Evolutionary conservation across 2,329 filamentous ascomycete species (phyloP).

Genomic region (Dactylella cylindrospora): DNA sequence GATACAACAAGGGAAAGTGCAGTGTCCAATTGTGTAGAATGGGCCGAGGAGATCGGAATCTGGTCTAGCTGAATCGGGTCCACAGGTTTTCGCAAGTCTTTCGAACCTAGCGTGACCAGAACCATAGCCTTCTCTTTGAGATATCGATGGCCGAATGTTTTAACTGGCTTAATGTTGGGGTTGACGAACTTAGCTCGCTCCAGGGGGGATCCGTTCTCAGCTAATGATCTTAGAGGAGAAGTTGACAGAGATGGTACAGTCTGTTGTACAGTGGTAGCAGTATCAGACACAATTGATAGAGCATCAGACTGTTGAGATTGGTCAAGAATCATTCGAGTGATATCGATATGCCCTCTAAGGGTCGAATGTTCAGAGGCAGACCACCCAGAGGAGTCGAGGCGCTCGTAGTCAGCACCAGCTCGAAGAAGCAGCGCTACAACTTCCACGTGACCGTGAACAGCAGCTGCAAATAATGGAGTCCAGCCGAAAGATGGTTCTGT

Average conservation of each 20-base stretch:
- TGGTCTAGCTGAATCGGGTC: slow-evolving; percentile 83
- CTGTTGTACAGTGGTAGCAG: slow-evolving; percentile 45
- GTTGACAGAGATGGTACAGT: slow-evolving; percentile 25
- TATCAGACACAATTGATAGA: slow-evolving; percentile 50
- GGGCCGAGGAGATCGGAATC: slow-evolving; percentile 82
- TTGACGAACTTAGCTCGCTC: slow-evolving; percentile 52
- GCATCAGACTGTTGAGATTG: slow-evolving; percentile 49
- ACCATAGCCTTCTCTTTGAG: slow-evolving; percentile 79
- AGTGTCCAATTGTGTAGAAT: slow-evolving; percentile 90
- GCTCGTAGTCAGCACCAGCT: slow-evolving; percentile 73
- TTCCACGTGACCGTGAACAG: slow-evolving; percentile 78
- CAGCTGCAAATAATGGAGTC: slow-evolving; percentile 83
- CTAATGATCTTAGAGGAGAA: slow-evolving; percentile 26
- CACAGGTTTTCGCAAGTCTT: slow-evolving; percentile 83
- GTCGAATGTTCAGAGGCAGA: slow-evolving; percentile 90
- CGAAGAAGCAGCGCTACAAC: slow-evolving; percentile 76
- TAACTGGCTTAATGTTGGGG: slow-evolving; percentile 73
- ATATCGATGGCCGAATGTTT: slow-evolving; percentile 94
- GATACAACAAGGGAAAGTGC: slow-evolving; percentile 89
- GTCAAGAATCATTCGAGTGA: slow-evolving; percentile 59
- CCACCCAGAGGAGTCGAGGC: slow-evolving; percentile 85
- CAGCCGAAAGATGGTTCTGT: slow-evolving; percentile 83
- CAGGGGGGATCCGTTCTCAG: slow-evolving; percentile 52
- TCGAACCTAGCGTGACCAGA: slow-evolving; percentile 86
- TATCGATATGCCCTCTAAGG: slow-evolving; percentile 79